Evolutionary conservation across 2,329 filamentous ascomycete species (phyloP).

Genomic region (Cladosporium halotolerans): DNA sequence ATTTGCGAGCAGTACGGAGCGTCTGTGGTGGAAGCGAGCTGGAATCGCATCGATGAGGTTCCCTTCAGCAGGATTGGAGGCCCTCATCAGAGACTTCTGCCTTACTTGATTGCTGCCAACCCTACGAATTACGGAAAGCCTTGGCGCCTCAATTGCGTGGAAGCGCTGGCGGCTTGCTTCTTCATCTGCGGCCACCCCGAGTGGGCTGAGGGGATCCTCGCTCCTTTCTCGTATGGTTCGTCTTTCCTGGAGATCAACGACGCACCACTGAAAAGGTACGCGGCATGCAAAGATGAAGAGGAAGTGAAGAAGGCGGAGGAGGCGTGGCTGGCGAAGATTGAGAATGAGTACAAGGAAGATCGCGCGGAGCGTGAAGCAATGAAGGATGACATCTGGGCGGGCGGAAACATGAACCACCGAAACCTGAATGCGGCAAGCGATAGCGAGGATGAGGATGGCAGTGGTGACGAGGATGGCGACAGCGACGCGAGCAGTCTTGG

Average conservation of each 20-base stretch:
- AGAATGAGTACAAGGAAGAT: constrained; percentile 80
- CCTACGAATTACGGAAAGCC: constrained; percentile 95
- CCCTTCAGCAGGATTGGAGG: constrained; percentile 89
- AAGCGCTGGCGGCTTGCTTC: constrained; percentile 88
- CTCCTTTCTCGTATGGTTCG: constrained; percentile 79
- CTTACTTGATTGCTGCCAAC: constrained; percentile 94
- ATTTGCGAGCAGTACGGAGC: constrained; percentile 83
- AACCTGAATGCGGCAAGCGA: constrained; percentile 49
- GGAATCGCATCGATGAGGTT: constrained; percentile 87
- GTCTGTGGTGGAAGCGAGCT: constrained; percentile 94
- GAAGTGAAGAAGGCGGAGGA: constrained; percentile 78
- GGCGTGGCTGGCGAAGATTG: constrained; percentile 82
- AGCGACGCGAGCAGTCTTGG: constrained; percentile 31
- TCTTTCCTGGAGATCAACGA: constrained; percentile 89
- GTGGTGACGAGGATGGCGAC: constrained; percentile 39
- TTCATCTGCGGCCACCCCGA: constrained; percentile 86
- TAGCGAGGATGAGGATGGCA: constrained; percentile 36
- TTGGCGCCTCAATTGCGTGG: constrained; percentile 91
- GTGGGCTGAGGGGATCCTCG: constrained; percentile 80
- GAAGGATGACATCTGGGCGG: constrained; percentile 76
- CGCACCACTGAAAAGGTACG: constrained; percentile 74
- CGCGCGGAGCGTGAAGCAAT: constrained; percentile 57
- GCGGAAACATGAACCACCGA: constrained; percentile 76
- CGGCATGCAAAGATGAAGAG: constrained; percentile 72
- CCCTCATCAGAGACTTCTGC: constrained; percentile 82